phyloP scores from a whole-genome alignment of 768 basidiomycete species.

The Dendrothele bispora region DNA sequence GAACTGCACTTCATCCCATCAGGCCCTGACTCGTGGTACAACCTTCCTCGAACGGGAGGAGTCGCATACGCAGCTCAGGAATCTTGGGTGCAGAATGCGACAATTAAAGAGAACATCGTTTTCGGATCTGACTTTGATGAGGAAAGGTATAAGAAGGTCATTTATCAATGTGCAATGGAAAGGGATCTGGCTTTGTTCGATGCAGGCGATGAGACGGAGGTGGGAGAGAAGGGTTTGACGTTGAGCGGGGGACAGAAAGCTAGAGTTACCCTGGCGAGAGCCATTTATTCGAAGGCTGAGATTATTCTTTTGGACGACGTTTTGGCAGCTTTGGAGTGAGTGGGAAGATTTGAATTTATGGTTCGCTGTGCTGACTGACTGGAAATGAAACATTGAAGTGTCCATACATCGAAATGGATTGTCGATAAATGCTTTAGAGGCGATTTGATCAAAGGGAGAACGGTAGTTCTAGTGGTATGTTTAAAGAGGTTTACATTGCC shows the following conservation, averaged over 20 bases:
- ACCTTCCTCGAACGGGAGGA: conserved; percentile 67
- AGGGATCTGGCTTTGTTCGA: conserved; percentile 69
- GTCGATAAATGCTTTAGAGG: conserved; percentile 79
- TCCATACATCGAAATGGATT: conserved; percentile 81
- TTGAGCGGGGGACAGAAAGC: conserved; percentile 49
- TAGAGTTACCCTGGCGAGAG: conserved; percentile 41
- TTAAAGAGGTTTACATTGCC: no score
- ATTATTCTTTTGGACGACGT: conserved; percentile 35
- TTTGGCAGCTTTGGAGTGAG: conserved; percentile 25
- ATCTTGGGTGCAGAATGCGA: conserved; percentile 83
- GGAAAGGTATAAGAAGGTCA: conserved; percentile 72
- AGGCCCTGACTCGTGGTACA: conserved; percentile 59
- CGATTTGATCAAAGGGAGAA: conserved; percentile 72
- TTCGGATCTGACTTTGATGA: conserved; percentile 79
- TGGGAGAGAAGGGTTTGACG: conserved; percentile 71
- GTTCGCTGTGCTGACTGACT: conserved; percentile 61
- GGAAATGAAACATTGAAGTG: conserved; percentile 53
- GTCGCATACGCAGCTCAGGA: conserved; percentile 84
- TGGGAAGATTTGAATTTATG: neutral
- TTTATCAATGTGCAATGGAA: conserved; percentile 74
- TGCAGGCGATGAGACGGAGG: conserved; percentile 70
- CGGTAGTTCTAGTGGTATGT: conserved; percentile 76
- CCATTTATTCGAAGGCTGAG: conserved; percentile 49
- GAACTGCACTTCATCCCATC: conserved; percentile 67
- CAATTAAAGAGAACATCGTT: conserved; percentile 78